Base-by-base conservation (phyloP, 2,329 filamentous ascomycete species). In the Aulographum hederae region DNA sequence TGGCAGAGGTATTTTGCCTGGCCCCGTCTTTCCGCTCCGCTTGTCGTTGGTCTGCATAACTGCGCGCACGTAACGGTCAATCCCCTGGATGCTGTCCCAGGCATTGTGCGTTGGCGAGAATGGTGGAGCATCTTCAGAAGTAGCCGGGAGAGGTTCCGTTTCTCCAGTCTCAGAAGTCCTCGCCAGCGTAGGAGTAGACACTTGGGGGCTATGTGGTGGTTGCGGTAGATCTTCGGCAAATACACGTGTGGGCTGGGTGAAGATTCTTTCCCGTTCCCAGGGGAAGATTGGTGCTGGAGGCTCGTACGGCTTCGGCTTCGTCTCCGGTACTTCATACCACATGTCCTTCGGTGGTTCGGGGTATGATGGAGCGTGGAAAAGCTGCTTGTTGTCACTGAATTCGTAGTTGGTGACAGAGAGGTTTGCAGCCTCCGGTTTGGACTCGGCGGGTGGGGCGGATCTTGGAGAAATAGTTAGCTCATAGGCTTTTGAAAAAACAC, bases 1-100 rank as follows among this genome's bases (percentile, higher is more conserved):
- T 10, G 21, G 21, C n/a, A n/a, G n/a, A n/a, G n/a, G n/a, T n/a
- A n/a, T n/a, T n/a, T n/a, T n/a, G 21, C 21, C 21, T n/a, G n/a
- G 8, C n/a, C 21, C 21, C n/a, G 21, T n/a, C 8, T 8, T 8
- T 25, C 21, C 21, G n/a, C 32, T 20, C 6, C 43, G 41, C 38
- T 58, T 61, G 46, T 69, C 65, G 49, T 74, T 72, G 43, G 78
- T 73, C 4, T 53, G 48, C 32, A 57, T 56, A 34, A 92, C 60
- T 32, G 70, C 66, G 39, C 80, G 78, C 33, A 95, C 79, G 48
- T 94, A 98, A 39, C 70, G 69, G 45, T 81, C 74, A 43, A 98
- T 98, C 41, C 81, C 78, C 10, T 80, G 79, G 32, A 91, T 69
- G 32, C 81, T 79, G 45, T 98, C 89, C 89, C 89, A 98, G 12